phyloP scores from a whole-genome alignment of 179 eudicot genomes.

The Actinidia arguta region DNA sequence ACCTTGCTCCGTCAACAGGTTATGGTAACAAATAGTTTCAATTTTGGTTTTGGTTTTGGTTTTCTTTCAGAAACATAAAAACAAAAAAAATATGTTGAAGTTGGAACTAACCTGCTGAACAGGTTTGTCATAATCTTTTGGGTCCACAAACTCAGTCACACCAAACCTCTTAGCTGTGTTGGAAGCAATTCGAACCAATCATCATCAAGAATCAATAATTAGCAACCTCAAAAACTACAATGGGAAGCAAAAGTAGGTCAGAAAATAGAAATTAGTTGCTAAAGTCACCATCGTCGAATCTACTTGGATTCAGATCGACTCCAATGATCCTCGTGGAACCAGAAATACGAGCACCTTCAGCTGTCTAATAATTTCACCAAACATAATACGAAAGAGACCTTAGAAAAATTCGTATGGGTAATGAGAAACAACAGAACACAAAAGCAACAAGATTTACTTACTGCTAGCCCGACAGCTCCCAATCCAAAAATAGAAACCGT shows the following conservation, averaged over 20 bases:
- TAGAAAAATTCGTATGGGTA: background rate
- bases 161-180: conserved; percentile 21
- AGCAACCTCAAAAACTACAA: background rate
- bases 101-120: conserved; percentile 21
- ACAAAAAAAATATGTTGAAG: background rate
- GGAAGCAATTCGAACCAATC: background rate
- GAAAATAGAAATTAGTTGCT: too few relatives aligned
- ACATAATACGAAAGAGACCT: background rate
- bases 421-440: background rate
- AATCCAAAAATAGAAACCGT: conserved; percentile 57
- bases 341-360: conserved; percentile 42
- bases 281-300: conserved; percentile 25
- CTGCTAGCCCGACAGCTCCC: conserved; percentile 64
- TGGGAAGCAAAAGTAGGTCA: background rate
- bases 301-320: conserved; percentile 35
- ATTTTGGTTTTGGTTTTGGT: too few relatives aligned
- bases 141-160: conserved; percentile 29
- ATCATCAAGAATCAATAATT: background rate
- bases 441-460: conserved; percentile 27
- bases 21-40: too few relatives aligned
- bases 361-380: conserved; percentile 25
- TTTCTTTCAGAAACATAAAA: background rate
- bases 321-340: conserved; percentile 48
- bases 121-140: conserved; percentile 25
- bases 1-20: too few relatives aligned